A percentile compares a stretch with the other conserved stretches of the same genome.
Conservation (phyloP, 1,139 yeast genomes). For the Hyphopichia pseudoburtonii region DNA sequence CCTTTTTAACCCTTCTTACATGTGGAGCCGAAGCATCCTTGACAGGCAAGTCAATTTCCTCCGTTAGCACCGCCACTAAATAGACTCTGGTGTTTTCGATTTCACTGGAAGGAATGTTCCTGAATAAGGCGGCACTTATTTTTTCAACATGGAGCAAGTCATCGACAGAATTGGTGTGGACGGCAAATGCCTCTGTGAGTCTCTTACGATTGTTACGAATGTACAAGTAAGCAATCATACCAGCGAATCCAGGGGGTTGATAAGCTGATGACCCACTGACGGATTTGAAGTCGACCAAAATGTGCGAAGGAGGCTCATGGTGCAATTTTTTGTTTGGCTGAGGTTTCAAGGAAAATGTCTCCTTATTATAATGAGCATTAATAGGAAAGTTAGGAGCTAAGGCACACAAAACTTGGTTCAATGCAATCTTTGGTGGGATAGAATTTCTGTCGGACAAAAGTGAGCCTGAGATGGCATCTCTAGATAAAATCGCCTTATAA, state of each 20-base stretch:
- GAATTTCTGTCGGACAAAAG: conserved; percentile 46
- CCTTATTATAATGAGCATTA: conserved; percentile 34
- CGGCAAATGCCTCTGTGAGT: conserved; percentile 79
- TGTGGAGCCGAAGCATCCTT: conserved; percentile 24
- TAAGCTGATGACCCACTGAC: conserved; percentile 62
- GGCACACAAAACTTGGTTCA: conserved; percentile 69
- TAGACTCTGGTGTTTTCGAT: conserved; percentile 62
- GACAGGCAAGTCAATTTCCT: conserved; percentile 45
- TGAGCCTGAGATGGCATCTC: conserved; percentile 64
- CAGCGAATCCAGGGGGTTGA: conserved; percentile 68
- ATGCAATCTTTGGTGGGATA: conserved; percentile 62
- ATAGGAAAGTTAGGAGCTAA: conserved; percentile 73
- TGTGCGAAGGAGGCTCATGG: conserved; percentile 66
- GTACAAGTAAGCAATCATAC: conserved; percentile 72
- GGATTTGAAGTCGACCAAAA: conserved; percentile 76
- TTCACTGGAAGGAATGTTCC: conserved; percentile 73
- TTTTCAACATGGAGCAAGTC: conserved; percentile 64
- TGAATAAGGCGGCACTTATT: conserved; percentile 76
- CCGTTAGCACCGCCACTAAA: conserved; percentile 67
- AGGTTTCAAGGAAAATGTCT: conserved; percentile 42
- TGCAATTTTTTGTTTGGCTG: conserved; percentile 45
- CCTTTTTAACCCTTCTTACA: conserved; percentile 61
- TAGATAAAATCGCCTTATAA: conserved; percentile 67
- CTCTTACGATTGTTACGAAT: conserved; percentile 64
- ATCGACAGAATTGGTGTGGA: conserved; percentile 58